Base-by-base conservation (phyloP, 2,329 filamentous ascomycete species). In the Cordyceps javanica region DNA sequence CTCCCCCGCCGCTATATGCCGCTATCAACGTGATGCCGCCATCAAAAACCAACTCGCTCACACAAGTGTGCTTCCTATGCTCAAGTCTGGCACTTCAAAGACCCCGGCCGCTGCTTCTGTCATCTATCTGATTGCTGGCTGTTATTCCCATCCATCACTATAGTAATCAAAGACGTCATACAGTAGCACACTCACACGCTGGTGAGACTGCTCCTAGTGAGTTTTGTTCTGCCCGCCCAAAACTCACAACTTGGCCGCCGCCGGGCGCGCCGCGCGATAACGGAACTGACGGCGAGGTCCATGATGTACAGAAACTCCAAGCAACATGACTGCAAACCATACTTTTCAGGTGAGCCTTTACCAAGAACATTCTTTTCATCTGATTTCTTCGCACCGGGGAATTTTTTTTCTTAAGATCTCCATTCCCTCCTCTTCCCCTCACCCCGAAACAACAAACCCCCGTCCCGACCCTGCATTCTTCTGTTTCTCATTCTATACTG, bases 261-360 rank as follows among this genome's bases (percentile, higher is more conserved):
- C n/a, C n/a, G n/a, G n/a, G n/a, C 23, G 21, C 14, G 19, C 38
- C 30, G 14, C 30, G 21, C 42, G 38, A 7, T 13, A 25, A 23
- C 39, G 36, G 34, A 44, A 51, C 39, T 50, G 36, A 50, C 48
- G 23, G 46, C 16, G 5, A n/a, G n/a, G n/a, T n/a, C n/a, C n/a
- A n/a, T n/a, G n/a, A 51, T 23, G 11, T 9, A 38, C 41, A 57
- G 45, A 44, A 51, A 8, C 28, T 2, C 28, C 28, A 50, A 62
- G 46, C 66, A 76, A 66, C 55, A 79, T 78, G 76, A 69, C 75
- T 34, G 71, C 72, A 50, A 71, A 71, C 42, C 72, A 76, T 63
- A 73, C 74, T 55, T 80, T 79, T 59, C 74, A 77, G 73, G 77
- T 79, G 66, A 62, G 38, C n/a, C 48, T 34, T 14, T 46, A 13